Evolutionary conservation across 1,284 basidiomycete species (phyloP).

Genomic region (Marasmius tenuissimus): DNA sequence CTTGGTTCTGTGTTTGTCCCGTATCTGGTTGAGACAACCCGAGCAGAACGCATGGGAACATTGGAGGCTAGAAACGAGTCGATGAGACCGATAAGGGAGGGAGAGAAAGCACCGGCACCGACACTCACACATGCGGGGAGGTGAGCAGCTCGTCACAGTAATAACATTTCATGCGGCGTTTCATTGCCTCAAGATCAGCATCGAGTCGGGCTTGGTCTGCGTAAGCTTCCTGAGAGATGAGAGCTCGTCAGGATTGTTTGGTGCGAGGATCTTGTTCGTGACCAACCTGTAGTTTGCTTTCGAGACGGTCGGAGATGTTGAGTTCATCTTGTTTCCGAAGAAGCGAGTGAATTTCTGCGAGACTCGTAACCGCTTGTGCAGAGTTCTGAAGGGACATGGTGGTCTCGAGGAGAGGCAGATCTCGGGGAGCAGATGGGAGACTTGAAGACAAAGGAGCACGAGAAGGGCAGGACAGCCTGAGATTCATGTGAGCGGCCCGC

Average conservation of each 20-base stretch:
- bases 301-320: neutral
- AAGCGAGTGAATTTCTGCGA: neutral
- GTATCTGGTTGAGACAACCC: neutral
- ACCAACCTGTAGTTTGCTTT: neutral
- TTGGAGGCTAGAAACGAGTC: too few species aligned
- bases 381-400: neutral
- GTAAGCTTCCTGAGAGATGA: neutral
- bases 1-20: neutral
- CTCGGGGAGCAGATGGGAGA: too few species aligned
- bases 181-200: neutral
- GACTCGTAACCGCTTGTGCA: neutral
- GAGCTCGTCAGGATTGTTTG: neutral
- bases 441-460: neutral
- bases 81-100: too few species aligned
- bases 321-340: neutral
- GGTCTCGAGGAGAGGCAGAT: neutral
- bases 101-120: too few species aligned
- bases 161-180: neutral
- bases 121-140: neutral
- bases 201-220: neutral
- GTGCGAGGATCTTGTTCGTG: neutral
- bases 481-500: neutral
- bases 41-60: neutral
- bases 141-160: neutral
- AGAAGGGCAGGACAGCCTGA: neutral